Evolutionary conservation across 2,329 filamentous ascomycete species (phyloP).

Genomic region (Colletotrichum sp.): DNA sequence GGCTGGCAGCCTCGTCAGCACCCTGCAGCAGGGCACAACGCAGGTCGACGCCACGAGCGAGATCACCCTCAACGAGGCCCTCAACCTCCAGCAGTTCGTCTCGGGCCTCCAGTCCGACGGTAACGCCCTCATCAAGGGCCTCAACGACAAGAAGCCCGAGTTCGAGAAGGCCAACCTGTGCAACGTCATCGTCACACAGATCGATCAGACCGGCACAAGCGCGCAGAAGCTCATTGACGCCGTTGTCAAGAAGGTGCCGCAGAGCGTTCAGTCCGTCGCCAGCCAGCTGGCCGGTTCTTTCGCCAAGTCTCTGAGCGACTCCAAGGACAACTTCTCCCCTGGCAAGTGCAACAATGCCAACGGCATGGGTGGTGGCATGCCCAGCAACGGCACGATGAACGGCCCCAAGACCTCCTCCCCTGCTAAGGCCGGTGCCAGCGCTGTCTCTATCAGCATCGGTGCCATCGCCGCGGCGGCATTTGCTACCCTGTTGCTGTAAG

Average conservation of each 20-base stretch:
- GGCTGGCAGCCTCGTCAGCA: conserved; percentile 23
- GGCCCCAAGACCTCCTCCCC: background rate
- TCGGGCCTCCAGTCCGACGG: conserved; percentile 28
- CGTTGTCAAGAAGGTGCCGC: conserved; percentile 32
- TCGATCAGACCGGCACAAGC: conserved; percentile 26
- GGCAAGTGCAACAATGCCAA: conserved; percentile 32
- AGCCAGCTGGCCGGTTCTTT: conserved; percentile 27
- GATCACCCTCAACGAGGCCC: conserved; percentile 23
- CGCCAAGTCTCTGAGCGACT: conserved; percentile 25
- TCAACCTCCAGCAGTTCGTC: conserved; percentile 22
- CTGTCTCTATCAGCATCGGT: background rate
- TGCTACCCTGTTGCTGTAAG: conserved; percentile 7
- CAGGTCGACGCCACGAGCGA: conserved; percentile 14
- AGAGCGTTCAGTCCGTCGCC: conserved; percentile 30
- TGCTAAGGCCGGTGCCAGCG: background rate
- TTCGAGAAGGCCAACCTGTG: conserved; percentile 33
- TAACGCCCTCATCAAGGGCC: conserved; percentile 26
- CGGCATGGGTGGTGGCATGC: conserved; percentile 13
- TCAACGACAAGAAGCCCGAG: conserved; percentile 29
- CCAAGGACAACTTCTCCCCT: conserved; percentile 28
- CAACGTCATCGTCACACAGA: conserved; percentile 26
- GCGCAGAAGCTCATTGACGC: conserved; percentile 32
- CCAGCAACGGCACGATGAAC: conserved; percentile 22
- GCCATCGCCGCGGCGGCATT: conserved; percentile 1
- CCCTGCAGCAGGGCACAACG: conserved; percentile 20